Base-by-base conservation (phyloP, 495 filamentous ascomycete genomes). In the Talaromyces proteolyticus region DNA sequence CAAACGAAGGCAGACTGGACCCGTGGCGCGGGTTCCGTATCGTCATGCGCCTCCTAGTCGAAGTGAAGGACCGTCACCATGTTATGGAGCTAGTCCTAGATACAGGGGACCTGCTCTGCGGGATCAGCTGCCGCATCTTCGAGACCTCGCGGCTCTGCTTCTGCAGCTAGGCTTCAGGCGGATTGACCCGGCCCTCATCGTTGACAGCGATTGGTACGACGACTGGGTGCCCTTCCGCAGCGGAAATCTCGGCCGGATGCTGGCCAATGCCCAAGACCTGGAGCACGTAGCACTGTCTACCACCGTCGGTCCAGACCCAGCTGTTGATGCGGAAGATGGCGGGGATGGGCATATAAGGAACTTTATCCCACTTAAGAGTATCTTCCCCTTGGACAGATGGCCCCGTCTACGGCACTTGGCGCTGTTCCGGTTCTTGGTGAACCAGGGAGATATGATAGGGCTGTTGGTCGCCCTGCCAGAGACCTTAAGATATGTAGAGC, bases 381-480 rank as follows among this genome's bases (percentile, higher is more conserved):
- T 65, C 20, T 52, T 65, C 19, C 57, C 57, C 6, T 12, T 59
- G 4, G 52, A 56, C 2, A 50, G 46, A 18, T 65, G 55, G 53
- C 40, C 55, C 19, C 45, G 50, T 2, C 57, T 65, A 11, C 55
- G 52, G 20, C 57, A 65, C 41, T 63, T 65, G 47, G 53, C 43
- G 24, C 54, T 65, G 11, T 63, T 58, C 10, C 11, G 52, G 5
- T 65, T 63, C 17, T 38, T 54, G 8, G 45, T 63, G 6, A 39
- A 20, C 19, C 53, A 59, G 24, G 25, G 14, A 12, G 56, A 63
- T 42, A 1, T 56, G 34, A 46, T 61, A 46, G 50, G 42, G 2
- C 47, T 56, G 16, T 51, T 61, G 18, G 12, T 8, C 16, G 45
- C 49, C 1, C 46, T 61, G 7, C 58, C 56, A 43, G 26, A 43